phyloP scores from a whole-genome alignment of 495 filamentous ascomycete species.

The Jackrogersella minutella region DNA sequence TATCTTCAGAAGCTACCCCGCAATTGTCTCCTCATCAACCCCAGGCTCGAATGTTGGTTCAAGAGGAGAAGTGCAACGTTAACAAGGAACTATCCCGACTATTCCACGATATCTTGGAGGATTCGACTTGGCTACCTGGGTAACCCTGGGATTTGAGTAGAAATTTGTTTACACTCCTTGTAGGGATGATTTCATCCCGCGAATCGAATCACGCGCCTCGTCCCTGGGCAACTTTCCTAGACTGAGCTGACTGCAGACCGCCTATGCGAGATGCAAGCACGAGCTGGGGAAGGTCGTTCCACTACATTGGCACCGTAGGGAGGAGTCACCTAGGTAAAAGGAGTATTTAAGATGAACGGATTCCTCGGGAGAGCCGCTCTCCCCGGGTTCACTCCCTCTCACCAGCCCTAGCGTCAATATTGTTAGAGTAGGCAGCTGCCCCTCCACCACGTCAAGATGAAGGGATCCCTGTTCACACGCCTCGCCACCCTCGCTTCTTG shows the following conservation, averaged over 20 bases:
- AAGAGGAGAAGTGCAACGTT: constrained; percentile 28
- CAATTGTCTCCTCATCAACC: constrained; percentile 29
- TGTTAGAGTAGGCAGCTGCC: neutral
- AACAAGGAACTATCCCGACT: constrained; percentile 11
- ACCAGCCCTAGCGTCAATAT: neutral
- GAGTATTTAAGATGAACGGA: constrained; percentile 23
- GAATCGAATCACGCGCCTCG: constrained; percentile 20
- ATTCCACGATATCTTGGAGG: constrained; percentile 13
- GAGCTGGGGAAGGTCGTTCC: constrained; percentile 23
- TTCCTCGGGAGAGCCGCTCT: constrained; percentile 1
- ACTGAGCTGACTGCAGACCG: constrained; percentile 23
- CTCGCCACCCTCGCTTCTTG: constrained; percentile 24
- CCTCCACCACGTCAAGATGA: constrained; percentile 33
- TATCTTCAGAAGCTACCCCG: constrained; percentile 29
- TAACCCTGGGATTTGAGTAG: constrained; percentile 1
- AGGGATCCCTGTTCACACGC: constrained; percentile 10
- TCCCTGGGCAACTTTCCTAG: constrained; percentile 1
- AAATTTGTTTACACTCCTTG: constrained; percentile 6
- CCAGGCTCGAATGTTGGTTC: constrained; percentile 21
- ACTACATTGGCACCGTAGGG: constrained; percentile 16
- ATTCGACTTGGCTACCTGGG: constrained; percentile 24
- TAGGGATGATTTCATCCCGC: constrained; percentile 7
- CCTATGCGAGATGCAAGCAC: constrained; percentile 10
- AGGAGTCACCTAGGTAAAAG: constrained; percentile 1
- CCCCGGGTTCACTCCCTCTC: neutral